Percentiles rank a stretch among this genome's conserved stretches.
phyloP scores from a whole-genome alignment of 2,329 filamentous ascomycete species.

The Fusarium acutatum region DNA sequence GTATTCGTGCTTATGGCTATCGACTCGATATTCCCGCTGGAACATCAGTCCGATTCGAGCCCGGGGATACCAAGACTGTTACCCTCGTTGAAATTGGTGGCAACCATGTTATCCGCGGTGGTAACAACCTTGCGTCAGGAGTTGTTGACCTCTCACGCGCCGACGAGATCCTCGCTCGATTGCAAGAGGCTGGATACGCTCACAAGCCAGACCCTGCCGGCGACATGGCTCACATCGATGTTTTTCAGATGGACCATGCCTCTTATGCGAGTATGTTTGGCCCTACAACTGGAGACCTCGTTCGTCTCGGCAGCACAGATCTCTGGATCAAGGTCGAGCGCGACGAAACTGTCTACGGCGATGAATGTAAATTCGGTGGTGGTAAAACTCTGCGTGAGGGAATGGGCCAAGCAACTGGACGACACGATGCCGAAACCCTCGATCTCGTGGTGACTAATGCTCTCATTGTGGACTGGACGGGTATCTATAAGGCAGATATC shows the following conservation, averaged over 20 bases:
- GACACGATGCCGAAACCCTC: constrained; percentile 74
- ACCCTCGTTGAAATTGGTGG: constrained; percentile 90
- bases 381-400: constrained; percentile 94
- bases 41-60: constrained; percentile 92
- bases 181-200: constrained; percentile 79
- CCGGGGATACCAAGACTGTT: constrained; percentile 90
- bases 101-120: constrained; percentile 80
- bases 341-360: constrained; percentile 84
- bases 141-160: constrained; percentile 70
- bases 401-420: constrained; percentile 90
- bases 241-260: constrained; percentile 76
- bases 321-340: constrained; percentile 91
- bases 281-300: constrained; percentile 86
- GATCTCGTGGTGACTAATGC: constrained; percentile 92
- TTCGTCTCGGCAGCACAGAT: constrained; percentile 83
- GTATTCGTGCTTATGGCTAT: constrained; percentile 81
- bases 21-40: constrained; percentile 90
- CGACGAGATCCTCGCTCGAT: constrained; percentile 70
- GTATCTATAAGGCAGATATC: constrained; percentile 97
- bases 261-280: constrained; percentile 92
- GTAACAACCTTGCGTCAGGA: constrained; percentile 82
- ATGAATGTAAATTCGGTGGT: constrained; percentile 95
- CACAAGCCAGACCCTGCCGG: constrained; percentile 74
- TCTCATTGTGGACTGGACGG: constrained; percentile 87
- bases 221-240: constrained; percentile 63